A percentile compares a stretch with the other conserved stretches of the same genome.
phyloP scores from a whole-genome alignment of 352 stramenopile genomes.

The Phytophthora idaei region DNA sequence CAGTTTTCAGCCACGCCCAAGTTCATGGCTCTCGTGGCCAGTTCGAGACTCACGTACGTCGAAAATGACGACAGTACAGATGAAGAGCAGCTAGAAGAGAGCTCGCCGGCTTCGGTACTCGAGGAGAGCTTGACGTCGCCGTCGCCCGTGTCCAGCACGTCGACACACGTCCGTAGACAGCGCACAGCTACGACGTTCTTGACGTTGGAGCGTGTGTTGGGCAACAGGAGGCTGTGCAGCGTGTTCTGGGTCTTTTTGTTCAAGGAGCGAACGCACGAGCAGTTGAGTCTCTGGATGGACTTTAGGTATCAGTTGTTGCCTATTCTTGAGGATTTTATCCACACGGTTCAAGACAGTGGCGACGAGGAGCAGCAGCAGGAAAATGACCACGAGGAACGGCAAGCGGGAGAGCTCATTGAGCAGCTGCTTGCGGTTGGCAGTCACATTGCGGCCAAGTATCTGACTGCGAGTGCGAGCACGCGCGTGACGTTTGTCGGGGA shows the following conservation, averaged over 20 bases:
- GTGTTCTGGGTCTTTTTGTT: slow-evolving; percentile 90
- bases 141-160: slow-evolving; percentile 30
- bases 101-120: slow-evolving; percentile 1
- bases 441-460: slow-evolving; percentile 69
- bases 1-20: slow-evolving; percentile 63
- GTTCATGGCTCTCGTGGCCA: slow-evolving; percentile 61
- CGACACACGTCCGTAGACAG: slow-evolving; percentile 23
- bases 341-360: slow-evolving; percentile 42
- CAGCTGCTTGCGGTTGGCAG: slow-evolving; percentile 62
- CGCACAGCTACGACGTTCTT: slow-evolving; percentile 55
- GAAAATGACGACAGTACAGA: slow-evolving; percentile 20
- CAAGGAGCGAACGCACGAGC: slow-evolving; percentile 82
- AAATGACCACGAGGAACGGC: slow-evolving; percentile 31
- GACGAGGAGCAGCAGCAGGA: slow-evolving; percentile 34
- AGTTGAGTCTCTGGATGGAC: slow-evolving; percentile 88
- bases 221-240: slow-evolving; percentile 79
- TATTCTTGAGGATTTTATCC: slow-evolving; percentile 63
- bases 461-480: slow-evolving; percentile 55
- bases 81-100: slow-evolving; percentile 31
- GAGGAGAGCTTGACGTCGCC: slow-evolving; percentile 17
- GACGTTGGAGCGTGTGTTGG: slow-evolving; percentile 74
- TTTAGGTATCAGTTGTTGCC: slow-evolving; percentile 73
- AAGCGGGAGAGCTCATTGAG: slow-evolving; percentile 72
- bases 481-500: slow-evolving; percentile 76
- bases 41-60: slow-evolving; percentile 59